These are phyloP conservation scores for Dioscorea alata DNA, from an alignment of 106 monocot genomes.

Conservation along the genomic window DNA sequence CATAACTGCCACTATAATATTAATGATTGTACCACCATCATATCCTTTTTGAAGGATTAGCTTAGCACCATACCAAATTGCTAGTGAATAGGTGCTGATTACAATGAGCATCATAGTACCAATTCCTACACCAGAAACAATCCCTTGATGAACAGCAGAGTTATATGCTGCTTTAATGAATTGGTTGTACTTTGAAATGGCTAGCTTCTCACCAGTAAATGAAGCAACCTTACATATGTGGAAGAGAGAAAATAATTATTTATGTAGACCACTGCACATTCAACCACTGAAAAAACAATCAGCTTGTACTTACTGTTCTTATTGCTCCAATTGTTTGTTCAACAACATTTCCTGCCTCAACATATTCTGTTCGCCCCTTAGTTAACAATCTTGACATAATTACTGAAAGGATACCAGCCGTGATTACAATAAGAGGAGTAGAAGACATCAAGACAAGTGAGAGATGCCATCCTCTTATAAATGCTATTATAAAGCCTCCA, in stretches of 20 bases:
- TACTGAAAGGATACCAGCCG: conserved; percentile 38
- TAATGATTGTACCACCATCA: conserved; percentile 51
- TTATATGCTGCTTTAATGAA: conserved; percentile 33
- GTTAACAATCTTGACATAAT: conserved; percentile 32
- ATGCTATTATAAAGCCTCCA: conserved; percentile 61
- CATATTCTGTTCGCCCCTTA: conserved; percentile 50
- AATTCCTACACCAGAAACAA: conserved; percentile 34
- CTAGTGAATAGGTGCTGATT: conserved; percentile 55
- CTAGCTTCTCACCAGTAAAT: conserved; percentile 57
- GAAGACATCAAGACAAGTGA: conserved; percentile 59
- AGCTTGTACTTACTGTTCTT: conserved; percentile 50
- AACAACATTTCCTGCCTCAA: conserved; percentile 57
- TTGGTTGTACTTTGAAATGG: too few species aligned
- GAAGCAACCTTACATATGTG: conserved; percentile 31
- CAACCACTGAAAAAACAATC: not conserved
- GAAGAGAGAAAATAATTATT: not conserved
- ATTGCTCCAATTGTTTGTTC: conserved; percentile 77
- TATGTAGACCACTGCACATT: too few species aligned
- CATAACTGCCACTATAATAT: conserved; percentile 53
- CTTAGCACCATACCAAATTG: conserved; percentile 61
- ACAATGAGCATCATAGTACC: conserved; percentile 32
- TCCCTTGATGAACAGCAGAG: conserved; percentile 38
- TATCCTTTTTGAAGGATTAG: conserved; percentile 61
- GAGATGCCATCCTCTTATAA: conserved; percentile 70
- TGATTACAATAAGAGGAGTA: conserved; percentile 45